Evolutionary conservation across 495 filamentous ascomycete genomes (phyloP).

Genomic region (Trichoderma reesei): DNA sequence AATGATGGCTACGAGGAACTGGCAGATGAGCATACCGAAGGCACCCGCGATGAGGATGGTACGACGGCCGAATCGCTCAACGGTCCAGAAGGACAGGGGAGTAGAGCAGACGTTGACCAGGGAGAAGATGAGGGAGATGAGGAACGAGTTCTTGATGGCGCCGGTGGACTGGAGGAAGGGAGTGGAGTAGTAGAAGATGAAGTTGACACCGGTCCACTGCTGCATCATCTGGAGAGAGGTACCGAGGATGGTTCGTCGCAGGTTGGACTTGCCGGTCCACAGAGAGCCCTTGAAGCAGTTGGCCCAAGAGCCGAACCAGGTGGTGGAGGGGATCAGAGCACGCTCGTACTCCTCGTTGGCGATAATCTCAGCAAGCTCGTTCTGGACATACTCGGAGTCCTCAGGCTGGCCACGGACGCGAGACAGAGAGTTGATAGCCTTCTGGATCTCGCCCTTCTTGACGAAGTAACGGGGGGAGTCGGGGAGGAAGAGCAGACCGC

Average conservation of each 20-base stretch:
- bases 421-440: constrained; percentile 42
- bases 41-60: constrained; percentile 60
- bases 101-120: constrained; percentile 68
- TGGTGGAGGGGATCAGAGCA: constrained; percentile 45
- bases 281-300: constrained; percentile 60
- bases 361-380: constrained; percentile 64
- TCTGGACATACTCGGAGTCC: constrained; percentile 55
- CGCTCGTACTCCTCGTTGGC: constrained; percentile 58
- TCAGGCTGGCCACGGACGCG: constrained; percentile 41
- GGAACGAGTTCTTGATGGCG: constrained; percentile 50
- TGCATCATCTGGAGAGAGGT: constrained; percentile 56
- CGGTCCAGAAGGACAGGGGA: constrained; percentile 53
- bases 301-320: constrained; percentile 50
- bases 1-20: constrained; percentile 56
- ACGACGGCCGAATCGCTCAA: constrained; percentile 67
- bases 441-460: constrained; percentile 43
- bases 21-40: constrained; percentile 58
- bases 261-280: constrained; percentile 47
- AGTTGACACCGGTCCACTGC: constrained; percentile 24
- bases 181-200: constrained; percentile 57
- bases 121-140: constrained; percentile 63
- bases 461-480: constrained; percentile 53
- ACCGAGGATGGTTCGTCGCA: constrained; percentile 61
- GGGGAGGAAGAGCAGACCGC: constrained; percentile 43
- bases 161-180: constrained; percentile 55